Evolutionary conservation across 768 basidiomycete species (phyloP), one percentile per base, ranked within the genome.

Genomic region (Naganishia randhawae): DNA sequence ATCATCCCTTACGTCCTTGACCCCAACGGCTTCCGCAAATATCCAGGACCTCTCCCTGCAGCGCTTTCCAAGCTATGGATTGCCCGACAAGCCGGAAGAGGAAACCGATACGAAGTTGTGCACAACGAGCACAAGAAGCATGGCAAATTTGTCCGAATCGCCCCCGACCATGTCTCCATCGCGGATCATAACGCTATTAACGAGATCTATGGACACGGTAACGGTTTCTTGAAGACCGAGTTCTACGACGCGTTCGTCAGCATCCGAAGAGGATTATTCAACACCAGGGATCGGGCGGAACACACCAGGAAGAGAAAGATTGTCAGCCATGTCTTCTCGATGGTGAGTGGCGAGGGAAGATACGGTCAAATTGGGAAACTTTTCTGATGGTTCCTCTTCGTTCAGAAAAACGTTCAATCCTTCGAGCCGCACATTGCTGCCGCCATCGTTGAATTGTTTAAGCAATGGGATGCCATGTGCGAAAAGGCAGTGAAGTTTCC

Each of bases 261-360:
- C 32, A 89, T 89, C 67, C 82, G 81, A 37, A 67, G 80, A 48
- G 74, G 76, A 0, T 67, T 80, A 17, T 77, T 78, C 69, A 79
- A 78, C 70, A 76, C 75, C 19, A 86, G 90, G 51, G 85, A 89
- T 74, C 86, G 90, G 35, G 75, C 80, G 7, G 89, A 91, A 67
- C 92, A 95, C 76, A 84, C 89, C 7, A 86, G 92, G 50, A 95
- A 93, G 81, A 87, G 91, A 81, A 95, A 95, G 81, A 90, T 96
- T 69, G 85, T 95, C 52, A 88, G 63, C 51, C 65, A 75, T 66
- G 31, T 76, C 71, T 68, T 72, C 64, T 61, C 70, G 31, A 55
- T 62, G 42, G 53, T 48, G 16, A 54, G 68, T 57, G 11, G n/a
- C 19, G 14, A 37, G 8, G 16, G 13, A 1, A 7, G 7, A 22